Conservation (phyloP, 306 rosid genomes). For the Fagus crenata region DNA sequence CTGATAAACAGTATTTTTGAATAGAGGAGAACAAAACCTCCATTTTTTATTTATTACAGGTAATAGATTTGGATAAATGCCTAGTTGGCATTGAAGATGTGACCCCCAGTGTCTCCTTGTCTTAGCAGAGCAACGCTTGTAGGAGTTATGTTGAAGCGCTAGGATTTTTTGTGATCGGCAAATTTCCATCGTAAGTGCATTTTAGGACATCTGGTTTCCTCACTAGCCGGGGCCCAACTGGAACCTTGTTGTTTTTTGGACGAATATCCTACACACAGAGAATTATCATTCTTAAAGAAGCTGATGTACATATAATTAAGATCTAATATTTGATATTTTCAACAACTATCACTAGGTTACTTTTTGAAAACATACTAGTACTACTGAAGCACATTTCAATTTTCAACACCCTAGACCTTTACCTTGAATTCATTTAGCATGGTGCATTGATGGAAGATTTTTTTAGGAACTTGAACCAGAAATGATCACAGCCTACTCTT, state of each 20-base stretch:
- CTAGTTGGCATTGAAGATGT: constrained; percentile 1
- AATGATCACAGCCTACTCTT: too few species aligned
- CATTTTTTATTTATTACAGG: background rate
- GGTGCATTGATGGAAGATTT: too few species aligned
- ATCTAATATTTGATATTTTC: too few species aligned
- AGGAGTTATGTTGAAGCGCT: constrained; percentile 37
- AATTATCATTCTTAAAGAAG: background rate
- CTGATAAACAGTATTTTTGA: too few species aligned
- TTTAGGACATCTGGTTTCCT: constrained; percentile 83
- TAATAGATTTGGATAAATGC: background rate
- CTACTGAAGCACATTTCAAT: too few species aligned
- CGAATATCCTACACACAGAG: constrained; percentile 70
- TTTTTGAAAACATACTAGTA: too few species aligned
- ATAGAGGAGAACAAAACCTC: too few species aligned
- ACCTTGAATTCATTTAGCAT: too few species aligned
- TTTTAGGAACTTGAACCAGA: too few species aligned
- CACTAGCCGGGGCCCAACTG: constrained; percentile 59
- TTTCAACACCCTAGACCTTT: too few species aligned
- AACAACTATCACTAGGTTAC: too few species aligned
- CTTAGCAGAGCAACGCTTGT: background rate
- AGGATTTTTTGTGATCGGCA: constrained; percentile 67
- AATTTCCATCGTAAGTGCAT: constrained; percentile 78
- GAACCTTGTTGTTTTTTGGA: constrained; percentile 63
- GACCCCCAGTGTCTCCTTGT: background rate
- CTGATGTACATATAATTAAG: background rate